Conservation (phyloP, 306 rosid genomes). For the Acacia confusa region DNA sequence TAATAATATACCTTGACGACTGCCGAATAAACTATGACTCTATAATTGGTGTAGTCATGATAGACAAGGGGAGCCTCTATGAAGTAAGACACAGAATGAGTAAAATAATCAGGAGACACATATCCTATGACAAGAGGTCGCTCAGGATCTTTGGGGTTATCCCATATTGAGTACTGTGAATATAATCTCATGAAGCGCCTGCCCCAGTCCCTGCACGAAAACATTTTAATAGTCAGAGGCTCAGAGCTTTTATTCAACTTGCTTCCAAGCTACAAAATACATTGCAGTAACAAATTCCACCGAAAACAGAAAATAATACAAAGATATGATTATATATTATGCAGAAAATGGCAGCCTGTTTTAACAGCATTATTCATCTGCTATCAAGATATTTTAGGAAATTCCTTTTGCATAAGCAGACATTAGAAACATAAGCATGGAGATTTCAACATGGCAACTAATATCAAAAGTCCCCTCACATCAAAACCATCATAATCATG, state of each 20-base stretch:
- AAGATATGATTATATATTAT: not conserved
- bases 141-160: constrained; percentile 81
- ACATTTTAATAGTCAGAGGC: constrained; percentile 5
- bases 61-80: constrained; percentile 89
- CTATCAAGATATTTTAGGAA: constrained; percentile 2
- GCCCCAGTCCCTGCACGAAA: constrained; percentile 92
- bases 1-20: constrained; percentile 87
- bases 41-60: constrained; percentile 72
- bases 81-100: constrained; percentile 96
- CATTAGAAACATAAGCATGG: not conserved
- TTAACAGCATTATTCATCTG: not conserved
- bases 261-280: constrained; percentile 21
- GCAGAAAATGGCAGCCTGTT: not conserved
- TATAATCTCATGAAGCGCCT: constrained; percentile 83
- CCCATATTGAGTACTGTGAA: constrained; percentile 78
- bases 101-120: constrained; percentile 95
- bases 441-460: not conserved
- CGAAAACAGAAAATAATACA: not conserved
- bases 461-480: not conserved
- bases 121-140: constrained; percentile 95
- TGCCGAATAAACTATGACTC: constrained; percentile 92
- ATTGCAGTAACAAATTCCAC: not conserved
- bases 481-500: constrained; percentile 15
- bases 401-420: not conserved
- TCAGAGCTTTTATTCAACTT: not conserved